phyloP scores from a whole-genome alignment of 2,329 filamentous ascomycete genomes.

The Chaetomium sp. region DNA sequence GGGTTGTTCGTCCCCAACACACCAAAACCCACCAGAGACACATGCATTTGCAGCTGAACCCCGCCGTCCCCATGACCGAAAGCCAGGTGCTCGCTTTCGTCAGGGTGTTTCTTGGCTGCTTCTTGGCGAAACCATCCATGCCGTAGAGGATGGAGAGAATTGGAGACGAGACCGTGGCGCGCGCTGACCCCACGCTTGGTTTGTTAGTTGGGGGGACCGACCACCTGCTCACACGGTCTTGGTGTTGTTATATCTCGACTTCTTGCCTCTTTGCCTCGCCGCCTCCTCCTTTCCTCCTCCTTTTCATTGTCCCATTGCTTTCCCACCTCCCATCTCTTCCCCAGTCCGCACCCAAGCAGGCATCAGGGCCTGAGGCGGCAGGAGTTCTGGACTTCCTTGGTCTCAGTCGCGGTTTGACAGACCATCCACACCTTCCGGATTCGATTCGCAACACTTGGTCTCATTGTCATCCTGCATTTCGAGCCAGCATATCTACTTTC shows the following conservation, averaged over 20 bases:
- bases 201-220: neutral
- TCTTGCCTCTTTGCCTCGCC: neutral
- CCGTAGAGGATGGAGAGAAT: slow-evolving; percentile 4
- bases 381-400: slow-evolving; percentile 4
- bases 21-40: neutral
- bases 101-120: slow-evolving; percentile 10
- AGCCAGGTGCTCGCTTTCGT: slow-evolving; percentile 8
- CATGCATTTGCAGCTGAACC: slow-evolving; percentile 6
- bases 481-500: neutral
- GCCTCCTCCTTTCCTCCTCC: neutral
- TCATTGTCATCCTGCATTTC: neutral
- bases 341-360: slow-evolving; percentile 8
- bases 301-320: neutral
- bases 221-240: neutral
- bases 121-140: slow-evolving; percentile 21
- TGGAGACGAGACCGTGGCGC: neutral
- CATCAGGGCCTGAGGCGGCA: slow-evolving; percentile 7
- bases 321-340: neutral
- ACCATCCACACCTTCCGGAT: slow-evolving; percentile 8
- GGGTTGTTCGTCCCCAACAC: neutral
- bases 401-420: slow-evolving; percentile 12
- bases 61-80: slow-evolving; percentile 19
- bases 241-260: slow-evolving; percentile 13
- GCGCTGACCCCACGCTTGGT: slow-evolving; percentile 5
- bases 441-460: neutral